Evolutionary conservation across 148 eudicot species (phyloP).

Genomic region (Persicaria maculosa): DNA sequence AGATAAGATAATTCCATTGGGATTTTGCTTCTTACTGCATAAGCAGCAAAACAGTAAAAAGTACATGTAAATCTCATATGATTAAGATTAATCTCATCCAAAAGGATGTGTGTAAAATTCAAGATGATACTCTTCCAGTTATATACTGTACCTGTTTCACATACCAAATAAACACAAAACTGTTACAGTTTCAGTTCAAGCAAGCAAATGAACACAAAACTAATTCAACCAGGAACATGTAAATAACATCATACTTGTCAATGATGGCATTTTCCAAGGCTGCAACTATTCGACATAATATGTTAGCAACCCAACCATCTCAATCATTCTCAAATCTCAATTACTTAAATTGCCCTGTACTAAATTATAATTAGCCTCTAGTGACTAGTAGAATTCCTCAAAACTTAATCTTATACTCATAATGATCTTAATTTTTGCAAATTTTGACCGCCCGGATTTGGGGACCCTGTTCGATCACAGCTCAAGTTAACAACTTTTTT

Average conservation of each 20-base stretch:
- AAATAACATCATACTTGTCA: background rate
- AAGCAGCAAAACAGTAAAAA: background rate
- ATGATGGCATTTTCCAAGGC: no score
- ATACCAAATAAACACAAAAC: background rate
- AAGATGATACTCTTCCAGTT: background rate
- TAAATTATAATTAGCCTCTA: no score
- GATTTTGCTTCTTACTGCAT: background rate
- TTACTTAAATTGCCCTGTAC: no score
- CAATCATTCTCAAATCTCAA: no score
- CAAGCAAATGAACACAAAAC: background rate
- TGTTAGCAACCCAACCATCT: background rate
- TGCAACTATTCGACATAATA: background rate
- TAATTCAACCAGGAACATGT: background rate
- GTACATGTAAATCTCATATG: background rate
- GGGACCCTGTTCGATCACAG: no score
- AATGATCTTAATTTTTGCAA: no score
- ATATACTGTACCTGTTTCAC: background rate
- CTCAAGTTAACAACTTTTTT: background rate
- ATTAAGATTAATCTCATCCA: background rate
- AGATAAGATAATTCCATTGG: background rate
- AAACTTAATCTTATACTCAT: no score
- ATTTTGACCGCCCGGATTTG: no score
- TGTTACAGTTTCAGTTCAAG: background rate
- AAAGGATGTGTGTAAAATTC: background rate
- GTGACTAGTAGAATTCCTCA: no score